Evolutionary conservation across 2,329 filamentous ascomycete genomes (phyloP).

Genomic region (Nigrospora oryzae): DNA sequence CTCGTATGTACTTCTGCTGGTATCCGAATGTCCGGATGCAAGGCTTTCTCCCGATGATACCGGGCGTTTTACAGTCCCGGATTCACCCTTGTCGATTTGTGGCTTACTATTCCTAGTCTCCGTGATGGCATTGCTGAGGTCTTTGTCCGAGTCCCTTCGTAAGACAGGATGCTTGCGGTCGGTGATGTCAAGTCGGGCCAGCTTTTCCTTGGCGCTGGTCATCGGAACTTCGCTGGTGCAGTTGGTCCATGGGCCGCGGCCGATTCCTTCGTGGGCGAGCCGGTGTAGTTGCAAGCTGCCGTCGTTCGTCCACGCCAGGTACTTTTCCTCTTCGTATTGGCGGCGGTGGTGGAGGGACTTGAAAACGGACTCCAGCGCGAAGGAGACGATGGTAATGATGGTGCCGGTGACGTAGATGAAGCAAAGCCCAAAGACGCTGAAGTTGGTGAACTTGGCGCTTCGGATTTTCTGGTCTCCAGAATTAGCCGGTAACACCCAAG

Average conservation of each 20-base stretch:
- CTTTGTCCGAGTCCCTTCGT: too few species aligned
- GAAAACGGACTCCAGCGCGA: conserved; percentile 6
- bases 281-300: conserved; percentile 16
- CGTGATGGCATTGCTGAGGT: too few species aligned
- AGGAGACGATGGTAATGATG: conserved; percentile 9
- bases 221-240: conserved; percentile 4
- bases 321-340: conserved; percentile 7
- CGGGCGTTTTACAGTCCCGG: too few species aligned
- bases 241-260: conserved; percentile 7
- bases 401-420: conserved; percentile 12
- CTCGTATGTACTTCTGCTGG: too few species aligned
- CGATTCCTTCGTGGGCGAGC: conserved; percentile 13
- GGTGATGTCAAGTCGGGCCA: too few species aligned
- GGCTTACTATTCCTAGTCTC: too few species aligned
- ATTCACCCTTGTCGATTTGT: too few species aligned
- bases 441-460: conserved; percentile 11
- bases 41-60: too few species aligned
- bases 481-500: too few species aligned
- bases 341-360: conserved; percentile 4
- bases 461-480: conserved; percentile 13
- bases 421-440: conserved; percentile 17
- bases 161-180: too few species aligned
- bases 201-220: neutral
- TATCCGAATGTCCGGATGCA: too few species aligned
- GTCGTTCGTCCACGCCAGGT: conserved; percentile 15